Conservation (phyloP, 805 yeast genomes). For the Ogataea siamensis region DNA sequence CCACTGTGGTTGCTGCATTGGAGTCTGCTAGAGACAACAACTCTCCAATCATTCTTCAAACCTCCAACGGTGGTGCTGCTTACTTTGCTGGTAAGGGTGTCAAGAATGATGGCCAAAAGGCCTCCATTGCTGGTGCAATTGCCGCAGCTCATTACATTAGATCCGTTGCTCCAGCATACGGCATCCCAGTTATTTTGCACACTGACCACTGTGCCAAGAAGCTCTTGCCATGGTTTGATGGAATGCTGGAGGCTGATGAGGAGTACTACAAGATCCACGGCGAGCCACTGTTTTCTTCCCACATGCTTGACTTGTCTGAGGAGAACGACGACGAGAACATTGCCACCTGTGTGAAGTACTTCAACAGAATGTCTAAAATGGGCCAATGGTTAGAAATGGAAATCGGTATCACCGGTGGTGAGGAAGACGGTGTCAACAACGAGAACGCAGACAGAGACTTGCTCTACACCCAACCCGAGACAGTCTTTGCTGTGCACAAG, state of each 20-base stretch:
- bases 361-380: conserved; percentile 89
- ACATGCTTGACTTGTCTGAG: conserved; percentile 97
- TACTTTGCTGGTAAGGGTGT: conserved; percentile 99
- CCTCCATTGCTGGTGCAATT: conserved; percentile 89
- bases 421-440: conserved; percentile 99
- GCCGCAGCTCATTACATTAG: conserved; percentile 99
- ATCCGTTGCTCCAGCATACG: conserved; percentile 93
- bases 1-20: conserved; percentile 94
- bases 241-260: conserved; percentile 96
- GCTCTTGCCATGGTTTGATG: conserved; percentile 97
- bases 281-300: conserved; percentile 96
- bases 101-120: conserved; percentile 86
- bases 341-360: conserved; percentile 89
- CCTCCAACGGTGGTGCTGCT: conserved; percentile 99
- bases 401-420: conserved; percentile 99
- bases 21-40: conserved; percentile 95
- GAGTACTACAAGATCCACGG: conserved; percentile 82
- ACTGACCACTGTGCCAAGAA: conserved; percentile 99
- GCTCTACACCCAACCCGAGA: conserved; percentile 93
- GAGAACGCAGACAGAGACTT: conserved; percentile 84
- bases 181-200: conserved; percentile 95
- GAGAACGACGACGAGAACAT: conserved; percentile 96
- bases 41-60: conserved; percentile 94
- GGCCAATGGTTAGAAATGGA: conserved; percentile 99
- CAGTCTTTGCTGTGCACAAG: conserved; percentile 86